phyloP scores from a whole-genome alignment of 2,329 filamentous ascomycete genomes.

The Ophiostoma himal-ulmi region DNA sequence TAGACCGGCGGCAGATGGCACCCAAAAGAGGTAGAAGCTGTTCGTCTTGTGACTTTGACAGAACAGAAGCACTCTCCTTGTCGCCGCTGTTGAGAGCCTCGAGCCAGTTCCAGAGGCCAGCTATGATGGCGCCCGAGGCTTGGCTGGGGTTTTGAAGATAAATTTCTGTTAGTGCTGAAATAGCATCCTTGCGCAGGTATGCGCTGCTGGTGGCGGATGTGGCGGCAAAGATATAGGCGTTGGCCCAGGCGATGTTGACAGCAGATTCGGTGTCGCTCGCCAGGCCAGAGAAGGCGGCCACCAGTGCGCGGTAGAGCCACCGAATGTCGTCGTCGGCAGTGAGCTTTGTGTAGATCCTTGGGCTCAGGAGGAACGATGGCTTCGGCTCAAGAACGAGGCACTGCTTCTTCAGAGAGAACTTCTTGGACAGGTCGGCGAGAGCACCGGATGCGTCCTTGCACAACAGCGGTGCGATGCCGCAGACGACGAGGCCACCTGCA shows the following conservation, averaged over 20 bases:
- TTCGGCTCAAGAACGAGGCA: conserved; percentile 68
- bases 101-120: conserved; percentile 76
- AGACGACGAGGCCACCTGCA: conserved; percentile 68
- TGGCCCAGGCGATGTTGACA: conserved; percentile 68
- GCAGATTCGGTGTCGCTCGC: conserved; percentile 40
- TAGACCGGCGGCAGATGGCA: conserved; percentile 56
- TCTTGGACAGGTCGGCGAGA: conserved; percentile 48
- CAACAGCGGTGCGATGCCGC: conserved; percentile 55
- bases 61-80: conserved; percentile 67
- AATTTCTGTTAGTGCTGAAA: conserved; percentile 54
- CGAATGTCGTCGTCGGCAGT: conserved; percentile 65
- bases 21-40: conserved; percentile 58
- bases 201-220: conserved; percentile 57
- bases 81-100: conserved; percentile 61
- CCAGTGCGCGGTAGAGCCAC: conserved; percentile 70
- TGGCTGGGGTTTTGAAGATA: conserved; percentile 56
- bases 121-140: conserved; percentile 59
- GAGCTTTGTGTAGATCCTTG: conserved; percentile 78
- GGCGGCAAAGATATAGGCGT: conserved; percentile 75
- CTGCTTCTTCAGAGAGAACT: conserved; percentile 57
- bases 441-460: conserved; percentile 48
- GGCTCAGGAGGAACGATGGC: conserved; percentile 78
- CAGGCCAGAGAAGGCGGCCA: conserved; percentile 53
- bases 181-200: conserved; percentile 58
- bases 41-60: conserved; percentile 57